Evolutionary conservation across 169 alveolate genomes (phyloP), one percentile per base, ranked within the genome.

Genomic region (Cyclospora cayetanensis): DNA sequence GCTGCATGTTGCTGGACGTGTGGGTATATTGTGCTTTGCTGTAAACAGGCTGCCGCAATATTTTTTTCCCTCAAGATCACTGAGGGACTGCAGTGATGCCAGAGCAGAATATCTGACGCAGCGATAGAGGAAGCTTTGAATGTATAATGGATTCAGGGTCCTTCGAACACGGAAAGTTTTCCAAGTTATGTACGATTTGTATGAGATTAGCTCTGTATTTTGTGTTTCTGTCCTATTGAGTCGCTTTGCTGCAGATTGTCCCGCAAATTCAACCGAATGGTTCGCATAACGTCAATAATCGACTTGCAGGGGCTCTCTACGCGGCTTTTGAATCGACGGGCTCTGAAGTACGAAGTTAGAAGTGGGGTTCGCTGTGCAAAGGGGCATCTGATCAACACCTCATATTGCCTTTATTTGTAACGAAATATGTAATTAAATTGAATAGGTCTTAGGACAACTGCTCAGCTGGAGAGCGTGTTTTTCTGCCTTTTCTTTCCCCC

Each of bases 281-380:
- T 91, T 39, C 83, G 70, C 29, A 63, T 66, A 63, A 91, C 94
- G 20, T 65, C 79, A 50, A 84, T 91, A 27, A 15, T 91, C 87
- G 94, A 91, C 46, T 60, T 91, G 80, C 80, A 74, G 50, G 94
- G 94, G 31, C 79, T 91, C 41, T 91, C 94, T 50, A 55, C 94
- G 46, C 79, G 91, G 68, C 46, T 86, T 68, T 41, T 91, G 53
- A 83, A 80, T 60, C 94, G 94, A 22, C 90, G 76, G 46, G 86
- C 94, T 4, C 79, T 89, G 60, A 72, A 72, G 93, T 89, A 60
- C 50, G 88, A 31, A 37, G 22, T 15, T 22, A 27, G 43, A 35
- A n/a, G n/a, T n/a, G n/a, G n/a, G n/a, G n/a, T n/a, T n/a, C n/a
- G n/a, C n/a, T n/a, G n/a, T n/a, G n/a, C n/a, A n/a, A n/a, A n/a